These are phyloP conservation scores for Paspalum notatum DNA, from an alignment of 176 grass and related monocot species.

Conservation along the genomic window DNA sequence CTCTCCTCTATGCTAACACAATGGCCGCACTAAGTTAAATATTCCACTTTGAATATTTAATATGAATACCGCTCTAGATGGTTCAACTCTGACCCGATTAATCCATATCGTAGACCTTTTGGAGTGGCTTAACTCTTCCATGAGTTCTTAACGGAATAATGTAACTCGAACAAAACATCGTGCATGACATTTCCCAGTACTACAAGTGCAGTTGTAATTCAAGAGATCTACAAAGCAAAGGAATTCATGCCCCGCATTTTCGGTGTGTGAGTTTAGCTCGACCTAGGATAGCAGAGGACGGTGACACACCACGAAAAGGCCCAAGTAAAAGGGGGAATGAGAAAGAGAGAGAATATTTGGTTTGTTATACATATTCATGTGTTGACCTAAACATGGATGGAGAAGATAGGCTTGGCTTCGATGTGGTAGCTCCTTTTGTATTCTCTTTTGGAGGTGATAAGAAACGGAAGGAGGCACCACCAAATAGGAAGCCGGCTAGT, in stretches of 20 bases:
- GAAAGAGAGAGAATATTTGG: conserved; percentile 31
- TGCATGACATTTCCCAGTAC: neutral
- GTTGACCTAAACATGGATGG: conserved; percentile 37
- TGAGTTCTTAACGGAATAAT: neutral
- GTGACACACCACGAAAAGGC: neutral
- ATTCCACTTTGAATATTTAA: too few species aligned
- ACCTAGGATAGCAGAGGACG: neutral
- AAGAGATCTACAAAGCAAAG: neutral
- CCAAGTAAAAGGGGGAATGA: neutral
- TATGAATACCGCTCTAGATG: neutral
- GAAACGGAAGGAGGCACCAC: conserved; percentile 39
- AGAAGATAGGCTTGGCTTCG: conserved; percentile 20
- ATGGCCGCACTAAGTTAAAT: neutral
- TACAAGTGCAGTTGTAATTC: neutral
- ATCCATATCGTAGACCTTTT: neutral
- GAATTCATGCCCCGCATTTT: neutral
- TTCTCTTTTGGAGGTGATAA: conserved; percentile 37
- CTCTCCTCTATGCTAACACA: neutral
- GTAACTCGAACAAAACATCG: too few species aligned
- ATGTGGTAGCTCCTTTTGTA: conserved; percentile 27
- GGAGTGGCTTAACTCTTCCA: neutral
- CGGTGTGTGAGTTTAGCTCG: neutral
- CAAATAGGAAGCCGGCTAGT: conserved; percentile 9
- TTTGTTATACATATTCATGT: conserved; percentile 18
- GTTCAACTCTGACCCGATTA: neutral